Conservation (phyloP, 371 early-diverging fungal species). For the Mucor ambiguus region DNA sequence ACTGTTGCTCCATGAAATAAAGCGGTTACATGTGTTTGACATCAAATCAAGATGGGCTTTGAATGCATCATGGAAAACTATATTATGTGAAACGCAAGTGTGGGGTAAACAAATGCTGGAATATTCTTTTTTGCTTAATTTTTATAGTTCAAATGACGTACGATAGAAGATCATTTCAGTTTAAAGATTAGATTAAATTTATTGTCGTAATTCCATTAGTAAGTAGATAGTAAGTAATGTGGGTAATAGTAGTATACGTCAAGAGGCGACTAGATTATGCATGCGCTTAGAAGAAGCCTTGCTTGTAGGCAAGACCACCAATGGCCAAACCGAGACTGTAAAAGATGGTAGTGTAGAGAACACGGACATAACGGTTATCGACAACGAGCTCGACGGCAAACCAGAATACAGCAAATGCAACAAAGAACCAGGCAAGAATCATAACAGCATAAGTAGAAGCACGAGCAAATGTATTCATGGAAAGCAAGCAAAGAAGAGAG, state of each 20-base stretch:
- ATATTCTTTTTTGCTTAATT: neutral
- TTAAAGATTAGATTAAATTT: neutral
- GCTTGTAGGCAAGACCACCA: slow-evolving; percentile 15
- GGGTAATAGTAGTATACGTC: neutral
- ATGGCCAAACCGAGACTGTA: slow-evolving; percentile 21
- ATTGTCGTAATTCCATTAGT: neutral
- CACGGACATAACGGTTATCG: slow-evolving; percentile 24
- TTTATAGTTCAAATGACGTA: neutral
- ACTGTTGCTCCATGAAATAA: neutral
- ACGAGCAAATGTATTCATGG: slow-evolving; percentile 41
- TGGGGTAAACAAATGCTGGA: neutral
- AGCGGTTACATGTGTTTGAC: neutral
- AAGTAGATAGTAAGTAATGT: neutral
- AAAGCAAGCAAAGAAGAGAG: slow-evolving; percentile 31
- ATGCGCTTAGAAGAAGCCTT: slow-evolving; percentile 5
- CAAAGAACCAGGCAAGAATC: slow-evolving; percentile 44
- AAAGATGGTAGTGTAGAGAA: slow-evolving; percentile 14
- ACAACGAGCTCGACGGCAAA: slow-evolving; percentile 15
- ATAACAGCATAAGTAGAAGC: slow-evolving; percentile 38
- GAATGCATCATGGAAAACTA: neutral
- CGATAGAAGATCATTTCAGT: neutral
- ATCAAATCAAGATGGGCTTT: neutral
- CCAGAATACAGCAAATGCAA: slow-evolving; percentile 19
- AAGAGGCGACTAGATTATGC: neutral
- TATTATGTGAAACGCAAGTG: neutral